phyloP scores from a whole-genome alignment of 768 basidiomycete genomes.

The Fomitopsis serialis region DNA sequence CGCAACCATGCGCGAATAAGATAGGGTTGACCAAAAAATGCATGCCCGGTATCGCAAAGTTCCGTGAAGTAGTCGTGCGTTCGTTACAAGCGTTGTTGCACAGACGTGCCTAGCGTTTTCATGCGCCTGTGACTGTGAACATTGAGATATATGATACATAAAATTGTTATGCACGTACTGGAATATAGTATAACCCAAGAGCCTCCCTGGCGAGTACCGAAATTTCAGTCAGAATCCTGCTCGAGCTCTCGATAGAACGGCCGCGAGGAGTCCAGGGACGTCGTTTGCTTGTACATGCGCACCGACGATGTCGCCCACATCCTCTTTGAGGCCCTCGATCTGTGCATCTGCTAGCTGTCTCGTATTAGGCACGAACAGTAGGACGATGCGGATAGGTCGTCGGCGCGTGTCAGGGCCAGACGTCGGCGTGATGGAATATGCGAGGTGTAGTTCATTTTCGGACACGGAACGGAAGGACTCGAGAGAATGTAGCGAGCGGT shows the following conservation, averaged over 20 bases:
- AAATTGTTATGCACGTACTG: no score
- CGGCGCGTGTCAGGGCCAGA: conserved; percentile 16
- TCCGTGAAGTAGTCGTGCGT: no score
- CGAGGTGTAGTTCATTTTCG: conserved; percentile 73
- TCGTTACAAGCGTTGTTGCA: no score
- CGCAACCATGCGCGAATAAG: no score
- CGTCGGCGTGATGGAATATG: conserved; percentile 44
- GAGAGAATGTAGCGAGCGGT: conserved; percentile 57
- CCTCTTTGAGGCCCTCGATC: conserved; percentile 46
- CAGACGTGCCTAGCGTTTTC: no score
- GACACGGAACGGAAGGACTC: conserved; percentile 53
- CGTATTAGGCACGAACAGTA: conserved; percentile 70
- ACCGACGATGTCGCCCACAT: conserved; percentile 56
- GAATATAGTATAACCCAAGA: no score
- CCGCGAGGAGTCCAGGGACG: conserved; percentile 57
- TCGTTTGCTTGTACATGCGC: conserved; percentile 61
- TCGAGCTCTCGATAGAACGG: conserved; percentile 46
- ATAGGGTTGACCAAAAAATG: no score
- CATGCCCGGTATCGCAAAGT: no score
- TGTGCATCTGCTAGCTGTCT: conserved; percentile 57
- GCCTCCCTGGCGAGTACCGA: no score
- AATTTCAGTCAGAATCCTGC: conserved; percentile 6
- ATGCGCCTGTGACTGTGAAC: no score
- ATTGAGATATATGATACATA: no score
- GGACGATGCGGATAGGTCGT: conserved; percentile 41